A percentile compares a stretch with the other conserved stretches of the same genome.
These are phyloP conservation scores for Sanghuangporus sanghuang DNA, from an alignment of 1,284 basidiomycete species.

Conservation along the genomic window DNA sequence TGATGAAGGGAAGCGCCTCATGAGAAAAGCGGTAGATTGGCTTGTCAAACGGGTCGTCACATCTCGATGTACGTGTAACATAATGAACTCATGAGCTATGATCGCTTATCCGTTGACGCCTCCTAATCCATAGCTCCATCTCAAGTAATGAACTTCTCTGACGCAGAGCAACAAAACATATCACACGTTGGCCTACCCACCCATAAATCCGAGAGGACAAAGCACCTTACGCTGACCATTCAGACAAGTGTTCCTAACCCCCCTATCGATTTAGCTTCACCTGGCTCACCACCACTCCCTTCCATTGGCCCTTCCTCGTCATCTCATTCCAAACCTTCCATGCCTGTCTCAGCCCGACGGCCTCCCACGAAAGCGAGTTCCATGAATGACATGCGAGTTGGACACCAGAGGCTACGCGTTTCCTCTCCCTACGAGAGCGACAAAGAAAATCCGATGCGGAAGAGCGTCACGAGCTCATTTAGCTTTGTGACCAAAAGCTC, in stretches of 20 bases:
- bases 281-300: constrained; percentile 17
- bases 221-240: constrained; percentile 31
- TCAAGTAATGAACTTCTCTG: not conserved
- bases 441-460: constrained; percentile 22
- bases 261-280: constrained; percentile 5
- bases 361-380: constrained; percentile 49
- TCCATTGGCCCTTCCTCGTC: constrained; percentile 14
- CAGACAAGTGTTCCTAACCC: constrained; percentile 28
- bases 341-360: constrained; percentile 7
- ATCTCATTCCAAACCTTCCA: not conserved
- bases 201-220: constrained; percentile 20
- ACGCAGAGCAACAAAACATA: not conserved
- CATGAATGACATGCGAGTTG: constrained; percentile 49
- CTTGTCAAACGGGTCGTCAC: constrained; percentile 27
- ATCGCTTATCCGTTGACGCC: not conserved
- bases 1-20: constrained; percentile 53
- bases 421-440: constrained; percentile 17
- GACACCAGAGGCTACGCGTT: constrained; percentile 39
- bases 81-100: not conserved
- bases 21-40: constrained; percentile 62
- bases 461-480: constrained; percentile 6
- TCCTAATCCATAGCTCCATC: not conserved
- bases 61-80: not conserved
- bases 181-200: not conserved
- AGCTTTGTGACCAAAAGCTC: constrained; percentile 6